Base-by-base conservation (phyloP, 257 asterid genomes). In the Thymus quinquecostatus region DNA sequence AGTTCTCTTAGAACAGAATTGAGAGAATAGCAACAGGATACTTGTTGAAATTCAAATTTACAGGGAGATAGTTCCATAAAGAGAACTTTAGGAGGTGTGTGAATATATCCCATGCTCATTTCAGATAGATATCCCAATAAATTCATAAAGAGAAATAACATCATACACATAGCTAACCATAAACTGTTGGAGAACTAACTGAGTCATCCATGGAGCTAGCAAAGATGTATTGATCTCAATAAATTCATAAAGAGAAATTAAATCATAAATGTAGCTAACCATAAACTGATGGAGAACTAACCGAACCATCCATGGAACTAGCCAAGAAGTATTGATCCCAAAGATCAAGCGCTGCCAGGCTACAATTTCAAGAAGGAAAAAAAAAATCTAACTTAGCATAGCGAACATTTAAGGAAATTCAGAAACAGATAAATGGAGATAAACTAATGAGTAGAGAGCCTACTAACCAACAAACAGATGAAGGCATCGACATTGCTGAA, bases 221-320 rank as follows among this genome's bases (percentile, higher is more conserved):
- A n/a, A n/a, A n/a, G n/a, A n/a, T n/a, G n/a, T n/a, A n/a, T n/a
- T n/a, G n/a, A n/a, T n/a, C n/a, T n/a, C n/a, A n/a, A n/a, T n/a
- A n/a, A n/a, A n/a, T n/a, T n/a, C n/a, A n/a, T n/a, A n/a, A n/a
- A n/a, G n/a, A n/a, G n/a, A n/a, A n/a, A n/a, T n/a, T n/a, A n/a
- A n/a, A n/a, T n/a, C n/a, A n/a, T n/a, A n/a, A n/a, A n/a, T n/a
- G n/a, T n/a, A n/a, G n/a, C n/a, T n/a, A n/a, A n/a, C n/a, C n/a
- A n/a, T n/a, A n/a, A 41, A 65, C 30, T 61, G 53, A 29, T 60
- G 64, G 68, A 77, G 64, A 75, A 88, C 98, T 84, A 66, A 94
- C 99, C 80, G 90, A 89, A 81, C 99, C 98, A 82, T 95, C 96
- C 97, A 95, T 88, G 77, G 99, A 88, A 85, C 99, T 92, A 67